A percentile compares a stretch with the other conserved stretches of the same genome.
Evolutionary conservation across 495 filamentous ascomycete species (phyloP).

Genomic region (Annulohypoxylon bovei): DNA sequence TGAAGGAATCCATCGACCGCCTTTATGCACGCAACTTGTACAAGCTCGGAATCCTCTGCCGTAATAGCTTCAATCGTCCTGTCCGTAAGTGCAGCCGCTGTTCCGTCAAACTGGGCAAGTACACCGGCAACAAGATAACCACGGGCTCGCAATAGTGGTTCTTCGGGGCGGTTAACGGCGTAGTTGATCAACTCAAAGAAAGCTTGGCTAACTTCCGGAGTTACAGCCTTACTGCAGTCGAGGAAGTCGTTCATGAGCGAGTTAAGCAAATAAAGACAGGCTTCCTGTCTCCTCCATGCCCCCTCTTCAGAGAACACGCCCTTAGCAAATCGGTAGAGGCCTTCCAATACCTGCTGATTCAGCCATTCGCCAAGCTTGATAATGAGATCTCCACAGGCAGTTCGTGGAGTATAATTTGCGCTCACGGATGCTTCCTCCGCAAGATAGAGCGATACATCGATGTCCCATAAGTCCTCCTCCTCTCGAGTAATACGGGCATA

Average conservation of each 20-base stretch:
- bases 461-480: slow-evolving; percentile 94
- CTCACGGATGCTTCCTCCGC: slow-evolving; percentile 95
- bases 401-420: slow-evolving; percentile 94
- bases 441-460: slow-evolving; percentile 93
- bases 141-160: slow-evolving; percentile 78
- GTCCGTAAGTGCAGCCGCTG: slow-evolving; percentile 68
- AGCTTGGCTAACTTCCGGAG: slow-evolving; percentile 70
- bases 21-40: slow-evolving; percentile 91
- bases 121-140: slow-evolving; percentile 85
- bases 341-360: slow-evolving; percentile 72
- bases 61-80: slow-evolving; percentile 78
- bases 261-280: slow-evolving; percentile 83
- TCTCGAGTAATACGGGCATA: slow-evolving; percentile 94
- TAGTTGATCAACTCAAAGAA: slow-evolving; percentile 82
- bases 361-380: slow-evolving; percentile 96
- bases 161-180: slow-evolving; percentile 70
- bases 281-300: slow-evolving; percentile 76
- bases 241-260: slow-evolving; percentile 81
- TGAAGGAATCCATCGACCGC: slow-evolving; percentile 84
- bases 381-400: slow-evolving; percentile 87
- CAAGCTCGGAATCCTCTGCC: slow-evolving; percentile 80
- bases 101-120: slow-evolving; percentile 66
- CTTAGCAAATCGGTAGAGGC: slow-evolving; percentile 76
- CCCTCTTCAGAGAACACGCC: slow-evolving; percentile 67
- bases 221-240: slow-evolving; percentile 74